phyloP scores from a whole-genome alignment of 2,329 filamentous ascomycete species.

The Metarhizium guizhouense region DNA sequence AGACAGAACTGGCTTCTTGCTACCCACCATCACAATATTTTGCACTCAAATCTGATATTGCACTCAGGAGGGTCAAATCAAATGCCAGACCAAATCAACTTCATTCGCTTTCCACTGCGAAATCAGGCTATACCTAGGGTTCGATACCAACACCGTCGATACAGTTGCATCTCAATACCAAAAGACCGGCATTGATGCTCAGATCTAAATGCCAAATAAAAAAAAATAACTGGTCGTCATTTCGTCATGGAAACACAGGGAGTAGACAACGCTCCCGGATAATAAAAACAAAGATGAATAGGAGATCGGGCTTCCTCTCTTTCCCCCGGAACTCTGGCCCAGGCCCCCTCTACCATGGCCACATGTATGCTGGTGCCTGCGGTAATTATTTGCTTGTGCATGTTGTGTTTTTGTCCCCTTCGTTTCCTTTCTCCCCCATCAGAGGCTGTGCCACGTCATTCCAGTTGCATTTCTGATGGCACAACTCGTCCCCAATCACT shows the following conservation, averaged over 20 bases:
- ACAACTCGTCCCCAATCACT: background rate
- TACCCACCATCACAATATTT: background rate
- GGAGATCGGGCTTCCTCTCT: background rate
- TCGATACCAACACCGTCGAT: constrained; percentile 1
- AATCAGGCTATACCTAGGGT: background rate
- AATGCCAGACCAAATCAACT: background rate
- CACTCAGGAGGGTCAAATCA: background rate
- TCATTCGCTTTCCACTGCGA: background rate
- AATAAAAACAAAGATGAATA: constrained; percentile 6
- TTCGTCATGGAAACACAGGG: constrained; percentile 10
- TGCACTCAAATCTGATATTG: background rate
- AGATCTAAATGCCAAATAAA: constrained; percentile 9
- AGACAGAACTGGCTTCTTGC: no score
- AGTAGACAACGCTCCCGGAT: background rate
- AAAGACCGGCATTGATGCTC: constrained; percentile 3
- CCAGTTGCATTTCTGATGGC: no score
- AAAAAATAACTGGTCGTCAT: constrained; percentile 9
- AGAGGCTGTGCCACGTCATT: no score
- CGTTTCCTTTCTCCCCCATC: background rate
- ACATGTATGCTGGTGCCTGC: background rate
- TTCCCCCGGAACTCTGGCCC: background rate
- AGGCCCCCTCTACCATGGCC: background rate
- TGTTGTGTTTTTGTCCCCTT: background rate
- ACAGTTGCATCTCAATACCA: background rate
- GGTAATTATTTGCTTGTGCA: no score